Conservation (phyloP, 1,284 basidiomycete genomes). For the Sphagnurus paluster region DNA sequence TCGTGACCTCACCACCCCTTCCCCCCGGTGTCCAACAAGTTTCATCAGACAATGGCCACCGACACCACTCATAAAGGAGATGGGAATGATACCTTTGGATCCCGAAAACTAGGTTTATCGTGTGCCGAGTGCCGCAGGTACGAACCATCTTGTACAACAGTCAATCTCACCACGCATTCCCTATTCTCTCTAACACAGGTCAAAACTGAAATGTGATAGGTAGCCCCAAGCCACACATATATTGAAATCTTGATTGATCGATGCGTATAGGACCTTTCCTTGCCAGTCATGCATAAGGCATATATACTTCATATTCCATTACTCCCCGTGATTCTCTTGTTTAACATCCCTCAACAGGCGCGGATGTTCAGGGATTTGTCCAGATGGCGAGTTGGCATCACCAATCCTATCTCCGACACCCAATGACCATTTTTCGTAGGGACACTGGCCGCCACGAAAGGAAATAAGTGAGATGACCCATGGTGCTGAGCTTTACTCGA, state of each 20-base stretch:
- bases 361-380: slow-evolving; percentile 53
- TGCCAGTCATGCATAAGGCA: slow-evolving; percentile 52
- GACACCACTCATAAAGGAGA: slow-evolving; percentile 3
- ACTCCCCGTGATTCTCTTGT: background rate
- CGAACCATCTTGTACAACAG: too few species aligned
- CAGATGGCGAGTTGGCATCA: slow-evolving; percentile 37
- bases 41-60: slow-evolving; percentile 3
- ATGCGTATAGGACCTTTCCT: slow-evolving; percentile 40
- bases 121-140: slow-evolving; percentile 56
- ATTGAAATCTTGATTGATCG: slow-evolving; percentile 8
- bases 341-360: slow-evolving; percentile 29
- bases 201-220: slow-evolving; percentile 58
- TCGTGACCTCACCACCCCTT: too few species aligned
- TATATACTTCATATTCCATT: slow-evolving; percentile 3
- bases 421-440: slow-evolving; percentile 31
- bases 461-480: slow-evolving; percentile 46
- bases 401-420: background rate
- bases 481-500: background rate
- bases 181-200: slow-evolving; percentile 33
- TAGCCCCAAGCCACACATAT: slow-evolving; percentile 19
- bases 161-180: slow-evolving; percentile 7
- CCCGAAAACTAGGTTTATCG: slow-evolving; percentile 38
- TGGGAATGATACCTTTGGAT: slow-evolving; percentile 10
- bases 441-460: slow-evolving; percentile 51
- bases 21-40: background rate